Evolutionary conservation across 768 basidiomycete genomes (phyloP).

Genomic region (Crassisporium funariophilum): DNA sequence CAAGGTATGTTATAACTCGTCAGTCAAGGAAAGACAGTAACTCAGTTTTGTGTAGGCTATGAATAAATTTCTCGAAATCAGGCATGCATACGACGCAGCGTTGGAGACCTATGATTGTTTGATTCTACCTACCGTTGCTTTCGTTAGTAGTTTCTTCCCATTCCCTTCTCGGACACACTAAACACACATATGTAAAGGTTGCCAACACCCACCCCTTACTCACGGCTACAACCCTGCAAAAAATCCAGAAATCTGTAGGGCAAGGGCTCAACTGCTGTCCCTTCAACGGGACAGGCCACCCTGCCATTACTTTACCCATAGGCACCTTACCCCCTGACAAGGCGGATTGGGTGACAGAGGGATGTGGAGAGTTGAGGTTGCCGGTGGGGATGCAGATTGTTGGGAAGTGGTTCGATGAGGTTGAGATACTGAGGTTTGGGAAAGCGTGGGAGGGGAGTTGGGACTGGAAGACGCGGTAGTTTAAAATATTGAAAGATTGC

Average conservation of each 20-base stretch:
- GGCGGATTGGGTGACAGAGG: conserved; percentile 20
- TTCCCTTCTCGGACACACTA: neutral
- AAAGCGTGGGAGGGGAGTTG: conserved; percentile 27
- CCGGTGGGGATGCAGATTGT: conserved; percentile 49
- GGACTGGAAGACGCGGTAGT: conserved; percentile 22
- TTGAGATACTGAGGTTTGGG: conserved; percentile 27
- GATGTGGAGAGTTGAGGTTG: conserved; percentile 33
- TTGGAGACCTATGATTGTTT: conserved; percentile 18
- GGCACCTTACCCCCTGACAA: conserved; percentile 39
- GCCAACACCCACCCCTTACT: conserved; percentile 22
- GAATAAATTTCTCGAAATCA: conserved; percentile 22
- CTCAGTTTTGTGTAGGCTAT: conserved; percentile 16
- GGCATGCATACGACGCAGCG: conserved; percentile 19
- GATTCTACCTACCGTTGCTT: conserved; percentile 23
- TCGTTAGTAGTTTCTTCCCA: conserved; percentile 8
- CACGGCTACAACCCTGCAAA: conserved; percentile 25
- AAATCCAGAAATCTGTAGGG: conserved; percentile 29
- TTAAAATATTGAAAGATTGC: too few relatives aligned
- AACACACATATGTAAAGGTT: conserved; percentile 8
- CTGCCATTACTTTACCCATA: conserved; percentile 43
- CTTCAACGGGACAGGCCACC: conserved; percentile 41
- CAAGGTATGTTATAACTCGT: conserved; percentile 17
- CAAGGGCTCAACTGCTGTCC: conserved; percentile 31
- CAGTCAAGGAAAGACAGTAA: too few relatives aligned
- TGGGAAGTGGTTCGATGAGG: conserved; percentile 42